These are phyloP conservation scores for Cerrena zonata DNA, from an alignment of 1,284 basidiomycete genomes.

Conservation along the genomic window DNA sequence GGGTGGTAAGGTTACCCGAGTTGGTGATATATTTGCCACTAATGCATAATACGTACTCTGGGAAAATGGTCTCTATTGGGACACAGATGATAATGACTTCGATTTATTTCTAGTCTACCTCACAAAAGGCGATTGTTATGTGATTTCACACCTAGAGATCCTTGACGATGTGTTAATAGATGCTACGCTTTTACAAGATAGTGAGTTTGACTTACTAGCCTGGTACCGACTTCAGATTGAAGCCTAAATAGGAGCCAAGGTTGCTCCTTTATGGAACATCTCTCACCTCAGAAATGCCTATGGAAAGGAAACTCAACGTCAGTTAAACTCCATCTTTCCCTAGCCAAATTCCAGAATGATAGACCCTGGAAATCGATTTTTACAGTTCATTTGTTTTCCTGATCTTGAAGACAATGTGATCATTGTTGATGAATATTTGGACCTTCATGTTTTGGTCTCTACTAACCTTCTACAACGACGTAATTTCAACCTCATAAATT, in stretches of 20 bases:
- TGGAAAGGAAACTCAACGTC: background rate
- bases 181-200: background rate
- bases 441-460: background rate
- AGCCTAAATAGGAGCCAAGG: background rate
- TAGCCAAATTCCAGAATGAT: background rate
- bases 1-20: background rate
- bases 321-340: background rate
- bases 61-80: background rate
- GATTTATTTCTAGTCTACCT: background rate
- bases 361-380: background rate
- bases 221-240: conserved; percentile 5
- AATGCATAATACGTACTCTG: background rate
- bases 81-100: background rate
- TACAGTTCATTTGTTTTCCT: background rate
- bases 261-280: background rate
- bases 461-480: background rate
- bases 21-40: background rate
- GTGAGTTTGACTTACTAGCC: conserved; percentile 4
- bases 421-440: conserved; percentile 6
- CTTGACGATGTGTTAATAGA: background rate
- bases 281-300: background rate
- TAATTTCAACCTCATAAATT: background rate
- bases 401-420: background rate
- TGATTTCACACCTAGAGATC: conserved; percentile 1
- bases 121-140: background rate